phyloP scores from a whole-genome alignment of 1,139 yeast genomes.

The Magnusiomyces tetraspermus region DNA sequence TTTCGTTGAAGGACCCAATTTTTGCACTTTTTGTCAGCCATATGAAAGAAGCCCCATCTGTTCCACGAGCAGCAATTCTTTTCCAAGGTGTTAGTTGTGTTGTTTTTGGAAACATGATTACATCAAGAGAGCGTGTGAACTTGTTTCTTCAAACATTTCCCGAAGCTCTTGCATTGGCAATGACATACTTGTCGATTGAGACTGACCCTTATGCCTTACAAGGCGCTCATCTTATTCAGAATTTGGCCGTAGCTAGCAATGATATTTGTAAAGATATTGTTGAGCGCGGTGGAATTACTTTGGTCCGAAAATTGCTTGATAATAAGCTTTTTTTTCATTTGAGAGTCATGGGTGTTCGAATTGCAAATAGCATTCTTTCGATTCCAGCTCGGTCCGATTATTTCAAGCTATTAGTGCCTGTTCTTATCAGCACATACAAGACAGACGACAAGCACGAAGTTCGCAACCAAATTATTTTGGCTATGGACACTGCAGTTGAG shows the following conservation, averaged over 20 bases:
- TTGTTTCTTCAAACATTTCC: slow-evolving; percentile 15
- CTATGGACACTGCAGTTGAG: slow-evolving; percentile 16
- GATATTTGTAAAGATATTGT: slow-evolving; percentile 10
- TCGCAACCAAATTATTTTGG: slow-evolving; percentile 14
- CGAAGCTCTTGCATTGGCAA: slow-evolving; percentile 9
- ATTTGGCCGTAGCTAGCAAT: slow-evolving; percentile 14
- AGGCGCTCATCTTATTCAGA: slow-evolving; percentile 23
- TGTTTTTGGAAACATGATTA: slow-evolving; percentile 21
- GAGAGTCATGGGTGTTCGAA: slow-evolving; percentile 15
- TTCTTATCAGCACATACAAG: slow-evolving; percentile 2
- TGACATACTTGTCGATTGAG: slow-evolving; percentile 8
- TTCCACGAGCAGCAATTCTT: slow-evolving; percentile 6
- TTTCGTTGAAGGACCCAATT: slow-evolving; percentile 12
- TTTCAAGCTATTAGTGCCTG: not conserved
- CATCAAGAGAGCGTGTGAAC: slow-evolving; percentile 14
- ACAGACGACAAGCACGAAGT: slow-evolving; percentile 12
- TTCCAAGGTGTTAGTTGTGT: slow-evolving; percentile 18
- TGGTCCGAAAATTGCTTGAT: slow-evolving; percentile 18
- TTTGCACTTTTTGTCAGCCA: slow-evolving; percentile 5
- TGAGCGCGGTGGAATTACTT: slow-evolving; percentile 14
- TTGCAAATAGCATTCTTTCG: slow-evolving; percentile 16
- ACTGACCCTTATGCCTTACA: slow-evolving; percentile 21
- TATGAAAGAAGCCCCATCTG: slow-evolving; percentile 4
- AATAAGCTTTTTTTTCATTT: slow-evolving; percentile 17
- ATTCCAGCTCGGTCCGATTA: not conserved